These are phyloP conservation scores for Fusarium mundagurra DNA, from an alignment of 2,329 filamentous ascomycete species.

Conservation along the genomic window DNA sequence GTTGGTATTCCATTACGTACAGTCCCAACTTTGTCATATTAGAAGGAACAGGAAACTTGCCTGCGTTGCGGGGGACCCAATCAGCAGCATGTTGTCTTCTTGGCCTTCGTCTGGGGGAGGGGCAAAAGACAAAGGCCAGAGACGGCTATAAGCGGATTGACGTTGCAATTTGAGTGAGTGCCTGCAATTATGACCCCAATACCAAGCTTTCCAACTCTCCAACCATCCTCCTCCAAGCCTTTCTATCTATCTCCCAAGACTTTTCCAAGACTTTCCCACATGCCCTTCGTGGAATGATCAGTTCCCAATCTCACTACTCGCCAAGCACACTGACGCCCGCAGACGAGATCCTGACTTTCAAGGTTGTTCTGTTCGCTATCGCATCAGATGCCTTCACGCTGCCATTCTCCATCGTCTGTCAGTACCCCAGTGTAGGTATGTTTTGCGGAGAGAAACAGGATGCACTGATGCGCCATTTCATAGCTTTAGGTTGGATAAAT, in stretches of 20 bases:
- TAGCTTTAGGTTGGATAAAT: background rate
- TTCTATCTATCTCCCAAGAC: slow-evolving; percentile 18
- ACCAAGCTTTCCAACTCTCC: slow-evolving; percentile 27
- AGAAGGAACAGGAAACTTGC: slow-evolving; percentile 18
- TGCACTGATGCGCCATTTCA: background rate
- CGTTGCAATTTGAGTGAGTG: background rate
- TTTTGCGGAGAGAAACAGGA: background rate
- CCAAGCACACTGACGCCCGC: slow-evolving; percentile 27
- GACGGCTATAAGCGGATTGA: slow-evolving; percentile 27
- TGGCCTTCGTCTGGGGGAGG: slow-evolving; percentile 37
- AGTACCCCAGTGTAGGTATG: background rate
- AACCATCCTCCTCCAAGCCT: background rate
- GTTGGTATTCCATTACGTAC: slow-evolving; percentile 33
- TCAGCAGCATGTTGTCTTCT: slow-evolving; percentile 15
- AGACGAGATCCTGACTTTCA: slow-evolving; percentile 4
- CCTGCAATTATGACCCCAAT: slow-evolving; percentile 16
- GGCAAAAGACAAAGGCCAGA: slow-evolving; percentile 10
- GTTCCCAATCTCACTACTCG: slow-evolving; percentile 1
- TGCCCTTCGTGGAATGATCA: slow-evolving; percentile 25
- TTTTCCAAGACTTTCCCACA: slow-evolving; percentile 30
- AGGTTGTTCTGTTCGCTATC: background rate
- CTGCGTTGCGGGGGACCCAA: slow-evolving; percentile 24
- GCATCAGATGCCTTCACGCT: background rate
- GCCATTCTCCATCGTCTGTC: background rate
- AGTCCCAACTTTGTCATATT: background rate